These are phyloP conservation scores for Cornus florida DNA, from an alignment of 148 eudicot species.

Conservation along the genomic window DNA sequence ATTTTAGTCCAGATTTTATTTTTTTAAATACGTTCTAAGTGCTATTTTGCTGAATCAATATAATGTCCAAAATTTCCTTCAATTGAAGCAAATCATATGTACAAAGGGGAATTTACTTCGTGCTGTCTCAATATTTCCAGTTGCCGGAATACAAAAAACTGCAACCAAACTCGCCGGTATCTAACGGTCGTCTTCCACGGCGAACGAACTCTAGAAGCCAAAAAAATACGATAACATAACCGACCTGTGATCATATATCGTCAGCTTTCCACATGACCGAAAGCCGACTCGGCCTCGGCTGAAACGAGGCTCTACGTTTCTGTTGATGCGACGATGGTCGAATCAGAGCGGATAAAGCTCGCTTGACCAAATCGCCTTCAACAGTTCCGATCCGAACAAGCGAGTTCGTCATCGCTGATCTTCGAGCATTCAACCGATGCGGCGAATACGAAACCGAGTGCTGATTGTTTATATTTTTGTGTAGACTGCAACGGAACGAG, in stretches of 20 bases:
- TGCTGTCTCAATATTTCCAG: neutral
- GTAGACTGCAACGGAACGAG: constrained; percentile 44
- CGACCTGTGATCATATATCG: constrained; percentile 19
- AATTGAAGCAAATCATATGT: constrained; percentile 20
- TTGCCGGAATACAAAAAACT: neutral
- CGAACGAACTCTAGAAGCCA: neutral
- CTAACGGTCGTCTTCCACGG: neutral
- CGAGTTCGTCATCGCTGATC: constrained; percentile 66
- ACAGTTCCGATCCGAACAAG: constrained; percentile 57
- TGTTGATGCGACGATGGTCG: constrained; percentile 60
- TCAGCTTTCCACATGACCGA: constrained; percentile 44
- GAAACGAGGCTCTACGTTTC: constrained; percentile 32
- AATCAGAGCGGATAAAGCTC: constrained; percentile 50
- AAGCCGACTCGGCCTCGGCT: constrained; percentile 37
- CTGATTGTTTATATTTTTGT: constrained; percentile 25
- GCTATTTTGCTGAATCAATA: neutral
- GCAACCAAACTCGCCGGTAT: neutral
- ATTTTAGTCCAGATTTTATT: neutral
- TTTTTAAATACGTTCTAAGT: neutral
- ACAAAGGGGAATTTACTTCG: constrained; percentile 2
- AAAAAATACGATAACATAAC: constrained; percentile 3
- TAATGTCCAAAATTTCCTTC: constrained; percentile 18
- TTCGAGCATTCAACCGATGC: constrained; percentile 41
- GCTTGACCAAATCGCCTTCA: constrained; percentile 51
- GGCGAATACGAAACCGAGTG: constrained; percentile 27